Conservation (phyloP, 176 grass and related monocot genomes). For the Carex myosuroides region DNA sequence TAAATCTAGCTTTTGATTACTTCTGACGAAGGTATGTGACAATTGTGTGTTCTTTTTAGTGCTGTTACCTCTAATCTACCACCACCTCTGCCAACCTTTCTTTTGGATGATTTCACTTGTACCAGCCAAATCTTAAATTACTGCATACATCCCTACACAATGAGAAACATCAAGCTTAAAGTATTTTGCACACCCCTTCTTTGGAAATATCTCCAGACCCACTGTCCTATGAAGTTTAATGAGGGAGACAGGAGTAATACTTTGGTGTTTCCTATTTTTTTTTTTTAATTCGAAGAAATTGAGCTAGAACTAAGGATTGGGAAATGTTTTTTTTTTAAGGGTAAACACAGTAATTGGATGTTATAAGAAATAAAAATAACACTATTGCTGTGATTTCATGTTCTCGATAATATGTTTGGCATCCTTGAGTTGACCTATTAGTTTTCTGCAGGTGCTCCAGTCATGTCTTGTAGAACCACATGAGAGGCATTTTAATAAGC, state of each 20-base stretch:
- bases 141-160: background rate
- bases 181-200: background rate
- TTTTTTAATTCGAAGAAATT: background rate
- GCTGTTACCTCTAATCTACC: background rate
- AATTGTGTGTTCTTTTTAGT: background rate
- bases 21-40: background rate
- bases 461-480: conserved; percentile 55
- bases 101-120: background rate
- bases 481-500: conserved; percentile 81
- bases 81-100: background rate
- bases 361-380: background rate
- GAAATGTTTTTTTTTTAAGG: background rate
- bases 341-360: background rate
- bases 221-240: background rate
- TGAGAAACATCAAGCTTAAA: background rate
- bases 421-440: background rate
- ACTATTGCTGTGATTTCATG: background rate
- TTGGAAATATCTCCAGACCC: background rate
- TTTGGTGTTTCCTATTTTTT: background rate
- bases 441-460: conserved; percentile 52
- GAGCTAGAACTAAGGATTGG: background rate
- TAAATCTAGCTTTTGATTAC: background rate
- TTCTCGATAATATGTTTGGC: background rate
- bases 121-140: background rate
- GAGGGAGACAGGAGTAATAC: background rate